Evolutionary conservation across 352 stramenopile species (phyloP).

Genomic region (Phytophthora tubulina): DNA sequence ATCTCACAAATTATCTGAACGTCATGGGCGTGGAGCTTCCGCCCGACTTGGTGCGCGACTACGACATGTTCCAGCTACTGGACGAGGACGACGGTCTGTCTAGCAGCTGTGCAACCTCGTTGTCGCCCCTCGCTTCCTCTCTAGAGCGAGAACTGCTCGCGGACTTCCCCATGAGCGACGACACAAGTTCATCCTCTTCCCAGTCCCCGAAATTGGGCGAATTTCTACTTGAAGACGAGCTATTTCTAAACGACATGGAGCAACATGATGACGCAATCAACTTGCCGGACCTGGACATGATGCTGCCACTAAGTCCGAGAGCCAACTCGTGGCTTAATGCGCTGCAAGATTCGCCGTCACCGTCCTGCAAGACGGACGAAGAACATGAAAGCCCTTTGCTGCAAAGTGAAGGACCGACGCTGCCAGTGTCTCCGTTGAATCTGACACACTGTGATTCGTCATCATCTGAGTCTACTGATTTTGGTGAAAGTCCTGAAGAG

Average conservation of each 20-base stretch:
- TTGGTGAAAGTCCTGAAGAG: slow-evolving; percentile 5
- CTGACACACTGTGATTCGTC: slow-evolving; percentile 30
- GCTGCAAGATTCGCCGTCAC: slow-evolving; percentile 31
- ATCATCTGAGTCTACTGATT: slow-evolving; percentile 23
- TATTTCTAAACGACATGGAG: slow-evolving; percentile 26
- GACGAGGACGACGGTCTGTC: slow-evolving; percentile 26
- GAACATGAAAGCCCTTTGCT: slow-evolving; percentile 36
- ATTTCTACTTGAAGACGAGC: slow-evolving; percentile 60
- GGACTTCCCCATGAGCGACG: slow-evolving; percentile 25
- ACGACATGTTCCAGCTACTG: slow-evolving; percentile 52
- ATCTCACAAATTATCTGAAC: slow-evolving; percentile 6
- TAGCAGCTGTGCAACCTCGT: background rate
- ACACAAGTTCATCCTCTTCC: background rate
- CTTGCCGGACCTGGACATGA: slow-evolving; percentile 53
- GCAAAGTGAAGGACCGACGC: slow-evolving; percentile 7
- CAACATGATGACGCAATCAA: slow-evolving; percentile 36
- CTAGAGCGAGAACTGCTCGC: slow-evolving; percentile 14
- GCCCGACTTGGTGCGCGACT: slow-evolving; percentile 44
- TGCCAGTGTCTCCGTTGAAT: slow-evolving; percentile 33
- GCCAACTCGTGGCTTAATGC: slow-evolving; percentile 36
- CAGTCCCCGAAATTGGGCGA: slow-evolving; percentile 23
- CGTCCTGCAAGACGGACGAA: slow-evolving; percentile 31
- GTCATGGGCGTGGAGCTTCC: slow-evolving; percentile 44
- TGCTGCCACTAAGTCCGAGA: slow-evolving; percentile 53
- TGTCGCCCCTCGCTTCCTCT: background rate